Evolutionary conservation across 2,329 filamentous ascomycete genomes (phyloP).

Genomic region (Aspergillus quadricinctus): DNA sequence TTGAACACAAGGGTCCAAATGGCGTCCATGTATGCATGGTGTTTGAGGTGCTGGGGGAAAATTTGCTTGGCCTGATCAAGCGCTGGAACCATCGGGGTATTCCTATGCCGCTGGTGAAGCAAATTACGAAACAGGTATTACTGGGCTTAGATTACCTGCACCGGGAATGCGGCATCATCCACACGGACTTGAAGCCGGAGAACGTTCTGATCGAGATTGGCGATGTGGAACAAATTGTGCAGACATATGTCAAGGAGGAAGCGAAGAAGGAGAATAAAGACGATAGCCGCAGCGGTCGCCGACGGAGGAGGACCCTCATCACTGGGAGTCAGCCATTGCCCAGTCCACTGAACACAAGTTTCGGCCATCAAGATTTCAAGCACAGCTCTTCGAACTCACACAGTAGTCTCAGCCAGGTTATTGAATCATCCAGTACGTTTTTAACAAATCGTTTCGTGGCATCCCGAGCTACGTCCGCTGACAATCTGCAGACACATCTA

Average conservation of each 20-base stretch:
- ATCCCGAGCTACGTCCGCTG: conserved; percentile 9
- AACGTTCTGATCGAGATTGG: conserved; percentile 99
- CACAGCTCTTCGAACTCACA: conserved; percentile 61
- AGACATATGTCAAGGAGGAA: conserved; percentile 81
- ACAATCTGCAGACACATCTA: conserved; percentile 41
- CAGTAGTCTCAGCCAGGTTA: conserved; percentile 75
- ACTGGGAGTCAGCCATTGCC: conserved; percentile 95
- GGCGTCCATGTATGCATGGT: conserved; percentile 99
- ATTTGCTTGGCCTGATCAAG: conserved; percentile 91
- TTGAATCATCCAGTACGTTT: conserved; percentile 64
- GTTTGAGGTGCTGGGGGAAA: conserved; percentile 95
- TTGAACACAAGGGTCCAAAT: conserved; percentile 95
- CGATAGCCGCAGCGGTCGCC: conserved; percentile 84
- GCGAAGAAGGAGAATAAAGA: conserved; percentile 69
- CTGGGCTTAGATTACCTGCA: conserved; percentile 95
- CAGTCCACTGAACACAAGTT: conserved; percentile 87
- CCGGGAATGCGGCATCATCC: conserved; percentile 96
- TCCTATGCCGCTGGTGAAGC: conserved; percentile 92
- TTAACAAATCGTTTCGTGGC: conserved; percentile 34
- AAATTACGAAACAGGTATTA: conserved; percentile 97
- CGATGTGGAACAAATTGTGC: conserved; percentile 97
- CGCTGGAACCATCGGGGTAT: conserved; percentile 97
- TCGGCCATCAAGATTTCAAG: conserved; percentile 55
- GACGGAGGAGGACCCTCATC: conserved; percentile 87
- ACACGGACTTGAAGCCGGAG: conserved; percentile 95